Base-by-base conservation (phyloP, 768 basidiomycete species). In the Hericium rajendrae region DNA sequence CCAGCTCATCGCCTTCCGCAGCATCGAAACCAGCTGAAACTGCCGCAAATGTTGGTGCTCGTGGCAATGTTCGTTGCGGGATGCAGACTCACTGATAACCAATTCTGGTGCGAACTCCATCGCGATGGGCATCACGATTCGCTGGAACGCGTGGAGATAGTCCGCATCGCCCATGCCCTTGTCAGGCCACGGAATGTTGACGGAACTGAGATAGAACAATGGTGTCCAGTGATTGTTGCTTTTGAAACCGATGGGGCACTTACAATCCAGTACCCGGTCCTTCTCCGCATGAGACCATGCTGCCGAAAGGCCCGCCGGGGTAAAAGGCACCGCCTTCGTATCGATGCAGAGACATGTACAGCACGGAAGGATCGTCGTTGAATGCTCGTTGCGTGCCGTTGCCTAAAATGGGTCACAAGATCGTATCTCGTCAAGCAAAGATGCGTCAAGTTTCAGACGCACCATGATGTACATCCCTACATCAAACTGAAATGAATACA, bases 11-110 rank as follows among this genome's bases (percentile, higher is more conserved):
- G 3, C 97, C 97, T 28, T 79, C 81, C 0, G 97, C 97, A 9
- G 97, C 97, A 66, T 99, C 97, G 66, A 97, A 99, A 3, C 97
- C 97, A 16, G 97, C 93, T 8, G 95, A 97, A 65, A 99, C 97
- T 99, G 66, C 2, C 6, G 10, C 20, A 26, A 49, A 28, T 49
- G 39, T 48, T 24, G 12, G 51, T 46, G 46, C 48, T 20, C 16
- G 24, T 9, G 6, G 10, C 13, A 20, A 12, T 38, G 37, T 16
- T 20, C 15, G 2, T 11, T n/a, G 16, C 6, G 12, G 6, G 22
- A 46, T 46, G 43, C 8, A 12, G 4, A 76, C 90, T 56, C 64
- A 97, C 97, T 91, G 61, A 98, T 94, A 6, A 99, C 92, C 4
- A 98, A 77, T 60, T 99, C 94, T 2, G 97, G 97, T 0, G 88